A percentile compares a stretch with the other conserved stretches of the same genome.
Evolutionary conservation across 805 yeast species (phyloP).

Genomic region (Henningerozyma blattae): DNA sequence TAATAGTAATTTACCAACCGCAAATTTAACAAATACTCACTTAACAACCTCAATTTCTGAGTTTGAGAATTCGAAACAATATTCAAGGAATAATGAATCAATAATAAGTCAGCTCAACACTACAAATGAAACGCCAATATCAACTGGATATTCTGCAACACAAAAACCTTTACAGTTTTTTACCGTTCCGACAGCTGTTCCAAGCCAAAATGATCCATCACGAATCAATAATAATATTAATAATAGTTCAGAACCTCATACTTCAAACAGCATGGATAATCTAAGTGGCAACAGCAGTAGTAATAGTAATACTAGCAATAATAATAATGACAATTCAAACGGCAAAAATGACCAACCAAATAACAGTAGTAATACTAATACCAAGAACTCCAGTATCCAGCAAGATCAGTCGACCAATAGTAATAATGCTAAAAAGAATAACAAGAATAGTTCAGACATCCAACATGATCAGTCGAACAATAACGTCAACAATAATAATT

Average conservation of each 20-base stretch:
- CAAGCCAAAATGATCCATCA: conserved; percentile 6
- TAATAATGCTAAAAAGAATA: conserved; percentile 17
- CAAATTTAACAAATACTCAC: conserved; percentile 5
- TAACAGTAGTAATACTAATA: too few relatives aligned
- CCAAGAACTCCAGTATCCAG: too few relatives aligned
- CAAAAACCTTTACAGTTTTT: conserved; percentile 25
- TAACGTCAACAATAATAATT: too few relatives aligned
- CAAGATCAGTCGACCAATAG: too few relatives aligned
- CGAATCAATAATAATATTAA: not conserved
- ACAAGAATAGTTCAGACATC: conserved; percentile 1
- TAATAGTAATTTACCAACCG: conserved; percentile 3
- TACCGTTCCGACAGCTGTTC: conserved; percentile 17
- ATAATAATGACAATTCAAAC: conserved; percentile 21
- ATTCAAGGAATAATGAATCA: not conserved
- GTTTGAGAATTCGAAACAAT: not conserved
- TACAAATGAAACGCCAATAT: conserved; percentile 10
- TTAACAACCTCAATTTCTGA: not conserved
- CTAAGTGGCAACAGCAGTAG: not conserved
- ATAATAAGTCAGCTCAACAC: not conserved
- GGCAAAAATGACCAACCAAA: too few relatives aligned
- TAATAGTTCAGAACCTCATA: not conserved
- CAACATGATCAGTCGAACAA: too few relatives aligned
- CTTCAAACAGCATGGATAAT: not conserved
- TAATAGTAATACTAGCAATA: conserved; percentile 4
- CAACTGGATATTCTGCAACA: conserved; percentile 18